phyloP scores from a whole-genome alignment of 1,139 yeast species.

The Sugiyamaella grinbergsii region DNA sequence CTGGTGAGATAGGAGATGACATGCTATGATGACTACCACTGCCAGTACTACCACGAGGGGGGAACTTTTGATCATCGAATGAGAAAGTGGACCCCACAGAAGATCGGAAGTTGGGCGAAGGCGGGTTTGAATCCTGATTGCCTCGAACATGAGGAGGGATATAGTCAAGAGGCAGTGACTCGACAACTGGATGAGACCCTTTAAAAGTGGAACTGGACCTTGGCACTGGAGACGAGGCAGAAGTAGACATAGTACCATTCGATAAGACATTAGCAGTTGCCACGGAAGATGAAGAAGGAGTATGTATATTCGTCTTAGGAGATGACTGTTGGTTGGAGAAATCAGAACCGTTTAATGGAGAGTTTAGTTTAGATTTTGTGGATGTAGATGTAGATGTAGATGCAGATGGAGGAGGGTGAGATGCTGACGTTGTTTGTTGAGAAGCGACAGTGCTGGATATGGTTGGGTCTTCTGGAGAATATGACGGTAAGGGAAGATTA shows the following conservation, averaged over 20 bases:
- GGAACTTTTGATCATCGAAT: constrained; percentile 10
- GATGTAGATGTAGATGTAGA: constrained; percentile 5
- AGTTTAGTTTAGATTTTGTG: not conserved
- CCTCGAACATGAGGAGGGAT: constrained; percentile 13
- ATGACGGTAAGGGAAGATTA: not conserved
- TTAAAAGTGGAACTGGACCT: not conserved
- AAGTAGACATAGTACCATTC: constrained; percentile 1
- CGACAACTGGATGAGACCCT: constrained; percentile 5
- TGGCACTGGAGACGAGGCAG: constrained; percentile 8
- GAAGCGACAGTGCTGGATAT: not conserved
- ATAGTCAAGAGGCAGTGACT: not conserved
- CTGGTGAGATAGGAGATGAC: constrained; percentile 7
- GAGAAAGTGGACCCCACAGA: constrained; percentile 14
- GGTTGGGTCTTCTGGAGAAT: constrained; percentile 11
- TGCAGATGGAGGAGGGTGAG: not conserved
- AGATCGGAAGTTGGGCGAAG: constrained; percentile 12
- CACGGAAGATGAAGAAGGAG: not conserved
- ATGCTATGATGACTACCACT: constrained; percentile 16
- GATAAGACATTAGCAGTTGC: constrained; percentile 9
- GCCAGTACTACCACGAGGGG: constrained; percentile 9
- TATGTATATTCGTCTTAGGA: not conserved
- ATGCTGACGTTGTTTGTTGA: not conserved
- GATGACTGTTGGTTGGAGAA: not conserved
- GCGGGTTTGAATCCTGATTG: constrained; percentile 8
- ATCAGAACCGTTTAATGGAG: not conserved